These are phyloP conservation scores for Haematococcus lacustris DNA, from an alignment of 139 green algal species.

Conservation along the genomic window DNA sequence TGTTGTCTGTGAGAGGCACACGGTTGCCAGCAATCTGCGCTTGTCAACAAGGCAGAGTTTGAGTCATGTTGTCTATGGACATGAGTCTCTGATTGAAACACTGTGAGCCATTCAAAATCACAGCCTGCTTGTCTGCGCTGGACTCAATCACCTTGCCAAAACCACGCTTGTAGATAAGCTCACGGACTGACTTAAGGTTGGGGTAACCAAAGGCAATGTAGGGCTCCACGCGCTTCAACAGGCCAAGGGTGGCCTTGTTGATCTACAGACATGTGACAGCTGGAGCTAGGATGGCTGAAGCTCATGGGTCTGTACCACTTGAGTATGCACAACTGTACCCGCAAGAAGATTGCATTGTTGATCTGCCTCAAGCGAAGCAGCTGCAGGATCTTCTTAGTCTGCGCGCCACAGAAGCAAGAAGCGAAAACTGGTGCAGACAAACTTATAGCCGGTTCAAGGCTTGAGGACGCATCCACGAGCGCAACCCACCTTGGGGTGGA, in stretches of 20 bases:
- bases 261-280: no score
- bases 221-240: slow-evolving; percentile 94
- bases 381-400: slow-evolving; percentile 97
- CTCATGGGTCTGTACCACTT: no score
- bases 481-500: slow-evolving; percentile 89
- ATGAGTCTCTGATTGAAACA: not conserved
- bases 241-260: slow-evolving; percentile 97
- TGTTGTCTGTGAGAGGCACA: slow-evolving; percentile 96
- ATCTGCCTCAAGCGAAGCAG: slow-evolving; percentile 96
- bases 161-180: slow-evolving; percentile 99
- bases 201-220: slow-evolving; percentile 97
- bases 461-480: no score
- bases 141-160: slow-evolving; percentile 82
- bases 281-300: no score
- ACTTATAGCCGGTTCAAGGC: no score
- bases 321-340: no score
- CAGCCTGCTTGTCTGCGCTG: not conserved
- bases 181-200: slow-evolving; percentile 95
- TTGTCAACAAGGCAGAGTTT: no score
- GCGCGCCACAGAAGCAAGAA: slow-evolving; percentile 16
- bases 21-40: slow-evolving; percentile 61
- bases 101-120: not conserved
- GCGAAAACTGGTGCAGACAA: not conserved
- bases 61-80: no score
- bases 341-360: slow-evolving; percentile 96